These are phyloP conservation scores for Dillenia turbinata DNA, from an alignment of 164 flowering plant species.

Conservation along the genomic window DNA sequence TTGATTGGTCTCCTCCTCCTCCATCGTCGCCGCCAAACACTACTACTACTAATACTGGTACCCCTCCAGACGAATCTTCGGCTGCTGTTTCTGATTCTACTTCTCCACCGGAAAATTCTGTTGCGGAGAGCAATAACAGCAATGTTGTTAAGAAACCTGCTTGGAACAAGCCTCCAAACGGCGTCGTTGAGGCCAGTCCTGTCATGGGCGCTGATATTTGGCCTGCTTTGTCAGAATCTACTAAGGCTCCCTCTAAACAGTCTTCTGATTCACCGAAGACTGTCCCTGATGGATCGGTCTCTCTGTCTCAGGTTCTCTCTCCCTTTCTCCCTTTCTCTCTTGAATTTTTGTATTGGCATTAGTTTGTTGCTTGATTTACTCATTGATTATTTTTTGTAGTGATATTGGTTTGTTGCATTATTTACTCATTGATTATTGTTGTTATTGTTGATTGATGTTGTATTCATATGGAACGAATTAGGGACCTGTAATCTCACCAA, in stretches of 20 bases:
- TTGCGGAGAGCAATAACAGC: conserved; percentile 14
- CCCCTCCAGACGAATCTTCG: conserved; percentile 15
- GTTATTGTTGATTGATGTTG: too few species aligned
- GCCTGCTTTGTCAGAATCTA: conserved; percentile 73
- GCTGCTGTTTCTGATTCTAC: conserved; percentile 7
- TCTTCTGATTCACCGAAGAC: conserved; percentile 34
- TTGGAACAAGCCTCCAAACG: conserved; percentile 68
- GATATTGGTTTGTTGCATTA: too few species aligned
- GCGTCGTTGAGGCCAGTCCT: conserved; percentile 34
- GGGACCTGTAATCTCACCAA: conserved; percentile 33
- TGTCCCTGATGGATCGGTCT: conserved; percentile 37
- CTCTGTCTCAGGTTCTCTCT: conserved; percentile 37
- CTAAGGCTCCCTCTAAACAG: conserved; percentile 47
- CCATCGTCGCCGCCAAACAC: neutral
- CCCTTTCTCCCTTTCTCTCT: neutral
- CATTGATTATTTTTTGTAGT: too few species aligned
- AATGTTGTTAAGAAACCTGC: conserved; percentile 58
- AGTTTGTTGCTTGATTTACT: too few species aligned
- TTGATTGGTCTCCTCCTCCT: conserved; percentile 1
- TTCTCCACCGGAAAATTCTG: conserved; percentile 19
- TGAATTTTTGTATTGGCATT: too few species aligned
- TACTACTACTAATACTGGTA: neutral
- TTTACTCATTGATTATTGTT: too few species aligned
- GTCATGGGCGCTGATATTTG: conserved; percentile 63
- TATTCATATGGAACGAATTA: conserved; percentile 6